phyloP scores from a whole-genome alignment of 2,329 filamentous ascomycete species.

The Xylariales sp. region DNA sequence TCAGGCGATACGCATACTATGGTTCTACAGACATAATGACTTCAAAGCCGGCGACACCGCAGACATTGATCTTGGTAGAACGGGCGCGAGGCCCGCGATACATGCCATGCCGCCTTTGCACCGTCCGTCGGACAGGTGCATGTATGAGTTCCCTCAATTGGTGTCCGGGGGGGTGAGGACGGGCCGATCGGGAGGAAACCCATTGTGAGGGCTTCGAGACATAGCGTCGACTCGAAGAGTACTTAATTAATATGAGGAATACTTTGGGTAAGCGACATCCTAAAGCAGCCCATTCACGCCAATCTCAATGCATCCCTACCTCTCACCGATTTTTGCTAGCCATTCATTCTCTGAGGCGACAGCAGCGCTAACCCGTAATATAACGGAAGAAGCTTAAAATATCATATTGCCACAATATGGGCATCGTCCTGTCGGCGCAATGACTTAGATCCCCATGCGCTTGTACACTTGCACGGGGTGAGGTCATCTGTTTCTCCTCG shows the following conservation, averaged over 20 bases:
- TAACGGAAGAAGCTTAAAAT: background rate
- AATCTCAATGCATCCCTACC: background rate
- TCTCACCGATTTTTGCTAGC: background rate
- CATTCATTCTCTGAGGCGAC: background rate
- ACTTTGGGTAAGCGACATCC: background rate
- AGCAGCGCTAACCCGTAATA: background rate
- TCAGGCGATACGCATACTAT: background rate
- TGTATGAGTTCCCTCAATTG: background rate
- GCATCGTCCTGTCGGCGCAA: background rate
- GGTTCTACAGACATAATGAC: background rate
- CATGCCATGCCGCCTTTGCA: background rate
- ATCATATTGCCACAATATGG: background rate
- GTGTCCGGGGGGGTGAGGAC: background rate
- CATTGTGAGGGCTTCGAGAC: background rate
- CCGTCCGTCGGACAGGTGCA: no score
- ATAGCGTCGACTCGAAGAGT: background rate
- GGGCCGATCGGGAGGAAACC: background rate
- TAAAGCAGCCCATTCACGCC: background rate
- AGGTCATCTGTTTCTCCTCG: background rate
- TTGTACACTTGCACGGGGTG: background rate
- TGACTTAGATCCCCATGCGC: background rate
- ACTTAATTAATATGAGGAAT: background rate
- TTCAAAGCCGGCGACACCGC: background rate
- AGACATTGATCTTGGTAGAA: background rate
- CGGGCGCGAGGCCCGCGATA: background rate